Evolutionary conservation across 169 alveolate genomes (phyloP), one percentile per base, ranked within the genome.

Genomic region (Theileria parva): DNA sequence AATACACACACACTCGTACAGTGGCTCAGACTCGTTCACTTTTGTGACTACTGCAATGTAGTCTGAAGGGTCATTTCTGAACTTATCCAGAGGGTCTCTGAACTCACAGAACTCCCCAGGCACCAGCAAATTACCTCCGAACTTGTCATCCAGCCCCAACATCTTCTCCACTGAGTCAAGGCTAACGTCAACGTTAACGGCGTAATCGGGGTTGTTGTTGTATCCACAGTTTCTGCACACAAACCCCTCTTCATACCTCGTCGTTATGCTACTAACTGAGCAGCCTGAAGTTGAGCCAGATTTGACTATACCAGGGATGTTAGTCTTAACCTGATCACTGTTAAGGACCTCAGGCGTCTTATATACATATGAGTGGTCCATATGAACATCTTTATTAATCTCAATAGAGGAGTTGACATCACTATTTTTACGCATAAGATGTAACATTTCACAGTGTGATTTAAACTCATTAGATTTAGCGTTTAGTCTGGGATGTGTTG

Each of bases 101-200:
- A 77, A 83, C 55, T 83, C 89, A 65, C 89, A 83, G n/a, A 83
- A 15, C 30, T 83, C 89, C 2, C 89, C 89, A 21, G 81, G 77
- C 30, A 61, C 59, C 50, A 83, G 28, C 15, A 83, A 48, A 61
- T 83, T 83, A 25, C 89, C 89, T 28, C 81, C 71, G 44, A 1
- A 68, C 63, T 28, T 32, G 30, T 48, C 32, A n/a, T 83, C 78
- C 15, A 77, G 51, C 13, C 89, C 89, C 59, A 32, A 25, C 0
- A 44, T 25, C 11, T 80, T 76, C 57, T 81, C 89, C 39, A 76
- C 78, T 69, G 72, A n/a, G 50, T 64, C 72, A 15, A 34, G 32
- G 12, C 12, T 32, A 64, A 64, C 55, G 28, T 64, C 60, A n/a
- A 4, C 9, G 21, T 21, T 55, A 17, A 55, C 12, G 32, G 25